Evolutionary conservation across 768 basidiomycete species (phyloP).

Genomic region (Thelephora ganbajun): DNA sequence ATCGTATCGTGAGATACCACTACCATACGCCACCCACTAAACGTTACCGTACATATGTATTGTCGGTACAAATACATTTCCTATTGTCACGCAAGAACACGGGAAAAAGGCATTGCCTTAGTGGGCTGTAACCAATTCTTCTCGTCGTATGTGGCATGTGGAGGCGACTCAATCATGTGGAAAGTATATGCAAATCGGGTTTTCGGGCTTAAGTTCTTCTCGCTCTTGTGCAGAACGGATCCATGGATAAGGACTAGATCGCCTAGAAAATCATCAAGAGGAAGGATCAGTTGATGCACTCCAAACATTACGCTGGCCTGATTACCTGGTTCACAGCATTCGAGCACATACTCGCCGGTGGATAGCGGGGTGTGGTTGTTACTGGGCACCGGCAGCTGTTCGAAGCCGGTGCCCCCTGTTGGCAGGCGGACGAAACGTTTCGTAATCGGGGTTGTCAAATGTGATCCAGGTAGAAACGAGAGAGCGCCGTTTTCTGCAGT

Average conservation of each 20-base stretch:
- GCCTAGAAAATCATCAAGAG: constrained; percentile 26
- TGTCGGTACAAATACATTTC: background rate
- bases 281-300: background rate
- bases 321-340: constrained; percentile 61
- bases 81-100: constrained; percentile 23
- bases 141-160: constrained; percentile 61
- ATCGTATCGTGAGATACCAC: constrained; percentile 2
- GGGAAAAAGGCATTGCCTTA: constrained; percentile 65
- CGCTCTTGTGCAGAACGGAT: constrained; percentile 82
- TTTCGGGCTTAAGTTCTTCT: constrained; percentile 65
- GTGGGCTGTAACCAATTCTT: constrained; percentile 97
- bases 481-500: constrained; percentile 73
- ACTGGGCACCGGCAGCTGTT: constrained; percentile 33
- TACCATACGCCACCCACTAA: background rate
- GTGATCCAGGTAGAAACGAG: constrained; percentile 85
- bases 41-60: background rate
- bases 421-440: constrained; percentile 78
- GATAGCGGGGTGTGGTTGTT: constrained; percentile 13
- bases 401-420: constrained; percentile 75
- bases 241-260: constrained; percentile 93
- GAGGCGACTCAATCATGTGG: constrained; percentile 79
- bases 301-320: background rate
- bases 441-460: constrained; percentile 55
- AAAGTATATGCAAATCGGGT: constrained; percentile 94
- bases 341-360: constrained; percentile 45